Evolutionary conservation across 2,329 filamentous ascomycete species (phyloP), one percentile per base, ranked within the genome.

Genomic region (Penicillium decumbens): DNA sequence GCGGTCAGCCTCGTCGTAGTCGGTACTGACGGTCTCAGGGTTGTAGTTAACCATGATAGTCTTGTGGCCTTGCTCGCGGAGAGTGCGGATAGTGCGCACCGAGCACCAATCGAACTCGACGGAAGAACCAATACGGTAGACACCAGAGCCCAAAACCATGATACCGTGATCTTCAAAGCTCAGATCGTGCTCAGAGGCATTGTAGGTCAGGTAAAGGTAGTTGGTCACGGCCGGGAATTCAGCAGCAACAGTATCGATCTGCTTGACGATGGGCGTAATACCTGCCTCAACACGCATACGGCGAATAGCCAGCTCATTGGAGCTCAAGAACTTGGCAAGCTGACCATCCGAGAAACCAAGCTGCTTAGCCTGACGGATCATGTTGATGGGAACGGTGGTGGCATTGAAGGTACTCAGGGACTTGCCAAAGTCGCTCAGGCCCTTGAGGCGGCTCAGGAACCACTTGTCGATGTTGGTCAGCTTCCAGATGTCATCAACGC

Each of bases 71-170:
- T 85, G 81, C 57, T 88, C 82, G 43, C 93, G 83, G 6, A 98
- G 80, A 1, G 93, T 97, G 55, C 92, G 85, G 55, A 97, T 95
- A 5, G 93, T 89, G 52, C 92, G 81, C 25, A 98, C 93, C 4
- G 93, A 95, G 71, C 93, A 97, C 93, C 93, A 98, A 72, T 98
- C 93, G 70, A 98, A 98, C 68, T 98, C 93, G 51, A 98, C 93
- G 0, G 92, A 96, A 0, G 91, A 96, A 58, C 93, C 93, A 57
- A 98, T 98, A 53, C 93, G 84, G 77, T 97, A 97, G 8, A 96
- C 91, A 71, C 92, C 92, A 28, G 91, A 96, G 12, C 92, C 92
- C 27, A 97, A 79, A 7, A 98, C 92, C 90, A 97, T 96, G 53
- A 96, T 82, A 65, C 93, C 93, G 55, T 92, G 84, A 66, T 98